Evolutionary conservation across 805 yeast genomes (phyloP).

Genomic region (Monosporozyma unispora): DNA sequence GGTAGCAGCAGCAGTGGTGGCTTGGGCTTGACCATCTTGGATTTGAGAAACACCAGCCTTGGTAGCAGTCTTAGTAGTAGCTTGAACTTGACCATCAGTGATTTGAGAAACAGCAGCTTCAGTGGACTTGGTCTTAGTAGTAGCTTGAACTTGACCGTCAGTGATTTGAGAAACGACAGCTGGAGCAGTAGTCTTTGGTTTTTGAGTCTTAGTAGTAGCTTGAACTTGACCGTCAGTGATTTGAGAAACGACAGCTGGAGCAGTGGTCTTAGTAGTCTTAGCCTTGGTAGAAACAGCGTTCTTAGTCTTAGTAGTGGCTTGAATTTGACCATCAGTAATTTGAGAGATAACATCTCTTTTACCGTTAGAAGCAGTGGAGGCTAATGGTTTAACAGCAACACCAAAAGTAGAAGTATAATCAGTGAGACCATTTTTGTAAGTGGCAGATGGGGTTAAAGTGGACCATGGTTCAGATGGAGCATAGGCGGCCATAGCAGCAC

Average conservation of each 20-base stretch:
- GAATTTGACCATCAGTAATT: slow-evolving; percentile 41
- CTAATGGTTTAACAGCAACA: slow-evolving; percentile 34
- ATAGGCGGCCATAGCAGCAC: slow-evolving; percentile 18
- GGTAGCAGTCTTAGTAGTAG: slow-evolving; percentile 23
- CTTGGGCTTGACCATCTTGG: slow-evolving; percentile 46
- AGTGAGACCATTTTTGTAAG: slow-evolving; percentile 31
- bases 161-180: slow-evolving; percentile 38
- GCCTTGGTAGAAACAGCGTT: slow-evolving; percentile 16
- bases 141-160: slow-evolving; percentile 45
- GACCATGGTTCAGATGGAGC: slow-evolving; percentile 32
- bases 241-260: slow-evolving; percentile 30
- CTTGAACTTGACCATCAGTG: slow-evolving; percentile 37
- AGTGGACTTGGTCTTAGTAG: slow-evolving; percentile 27
- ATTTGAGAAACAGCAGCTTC: slow-evolving; percentile 35
- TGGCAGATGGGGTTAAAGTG: slow-evolving; percentile 33
- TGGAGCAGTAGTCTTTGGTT: slow-evolving; percentile 17
- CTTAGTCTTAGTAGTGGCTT: slow-evolving; percentile 26
- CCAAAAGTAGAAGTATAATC: slow-evolving; percentile 33
- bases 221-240: slow-evolving; percentile 36
- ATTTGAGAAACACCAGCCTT: slow-evolving; percentile 39
- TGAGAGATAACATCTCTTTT: slow-evolving; percentile 34
- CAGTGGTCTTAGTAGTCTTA: slow-evolving; percentile 31
- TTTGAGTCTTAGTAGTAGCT: slow-evolving; percentile 23
- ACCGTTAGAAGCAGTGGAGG: slow-evolving; percentile 28
- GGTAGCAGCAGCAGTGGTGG: slow-evolving; percentile 22